Evolutionary conservation across 164 flowering plant genomes (phyloP), one percentile per base, ranked within the genome.

Genomic region (Paratinospora sagittata): DNA sequence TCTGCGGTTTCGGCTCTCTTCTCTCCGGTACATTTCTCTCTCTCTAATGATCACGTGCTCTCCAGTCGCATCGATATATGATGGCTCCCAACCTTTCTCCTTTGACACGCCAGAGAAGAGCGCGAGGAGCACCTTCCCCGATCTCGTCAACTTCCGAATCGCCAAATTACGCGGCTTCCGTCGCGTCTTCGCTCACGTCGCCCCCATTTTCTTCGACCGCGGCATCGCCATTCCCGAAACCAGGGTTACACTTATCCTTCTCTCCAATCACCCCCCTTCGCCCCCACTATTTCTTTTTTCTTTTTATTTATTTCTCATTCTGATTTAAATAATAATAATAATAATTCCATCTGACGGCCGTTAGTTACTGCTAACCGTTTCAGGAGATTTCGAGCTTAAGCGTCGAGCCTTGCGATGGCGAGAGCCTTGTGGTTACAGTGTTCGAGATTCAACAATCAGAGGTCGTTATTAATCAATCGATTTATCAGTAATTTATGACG

Each of bases 331-430:
- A 27, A 63, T 37, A 2, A 0, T 60, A 21, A n/a, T 60, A 4
- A 30, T n/a, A n/a, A n/a, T n/a, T n/a, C n/a, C n/a, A n/a, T n/a
- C n/a, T n/a, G n/a, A n/a, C n/a, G n/a, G n/a, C n/a, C n/a, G n/a
- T n/a, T n/a, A n/a, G n/a, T n/a, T n/a, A n/a, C n/a, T n/a, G n/a
- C n/a, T n/a, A 47, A 12, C 34, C 23, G 41, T 81, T 74, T 66
- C 88, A 92, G 97, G 98, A 95, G 77, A 89, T 92, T 70, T 92
- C 98, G 30, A 92, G 97, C 78, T 81, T 95, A 66, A 92, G 97
- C 58, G 97, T 89, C 67, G 98, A 95, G 84, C 94, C 96, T n/a
- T 88, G 87, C 81, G 90, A 87, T 77, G 89, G 87, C 9, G 97
- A 92, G 82, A 84, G 82, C 21, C 88, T 95, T 23, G 58, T 95